A percentile compares a stretch with the other conserved stretches of the same genome.
Conservation (phyloP, 306 rosid species). For the Chamaecrista fasciculata region DNA sequence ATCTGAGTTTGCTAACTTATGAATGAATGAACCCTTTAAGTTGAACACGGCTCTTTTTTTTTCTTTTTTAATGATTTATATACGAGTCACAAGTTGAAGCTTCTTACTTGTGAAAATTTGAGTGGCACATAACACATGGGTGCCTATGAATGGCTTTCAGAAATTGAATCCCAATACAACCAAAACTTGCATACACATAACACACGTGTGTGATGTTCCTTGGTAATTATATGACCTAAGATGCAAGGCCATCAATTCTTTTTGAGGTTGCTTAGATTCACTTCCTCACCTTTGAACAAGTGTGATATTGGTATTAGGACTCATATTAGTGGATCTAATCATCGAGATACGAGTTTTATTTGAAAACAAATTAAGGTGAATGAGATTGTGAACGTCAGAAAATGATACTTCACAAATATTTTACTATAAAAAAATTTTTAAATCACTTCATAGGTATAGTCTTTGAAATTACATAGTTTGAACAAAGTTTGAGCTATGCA, state of each 20-base stretch:
- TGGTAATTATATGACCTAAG: not conserved
- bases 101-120: not conserved
- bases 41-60: conserved; percentile 30
- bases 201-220: not conserved
- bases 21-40: not conserved
- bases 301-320: too few species aligned
- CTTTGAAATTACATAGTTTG: too few species aligned
- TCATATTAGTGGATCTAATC: too few species aligned
- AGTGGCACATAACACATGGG: conserved; percentile 2
- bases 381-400: too few species aligned
- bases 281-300: too few species aligned
- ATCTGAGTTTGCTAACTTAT: not conserved
- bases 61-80: too few species aligned
- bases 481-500: too few species aligned
- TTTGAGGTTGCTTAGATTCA: conserved; percentile 4
- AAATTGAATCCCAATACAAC: not conserved
- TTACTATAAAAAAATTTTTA: too few species aligned
- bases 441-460: too few species aligned
- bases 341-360: too few species aligned
- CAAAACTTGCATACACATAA: not conserved
- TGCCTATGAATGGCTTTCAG: conserved; percentile 16
- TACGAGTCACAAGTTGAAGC: not conserved
- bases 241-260: conserved; percentile 6
- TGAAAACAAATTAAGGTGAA: too few species aligned
- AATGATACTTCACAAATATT: too few species aligned